A percentile compares a stretch with the other conserved stretches of the same genome.
These are phyloP conservation scores for Pelargonium fulgidum DNA, from an alignment of 441 rosid species.

Conservation along the genomic window DNA sequence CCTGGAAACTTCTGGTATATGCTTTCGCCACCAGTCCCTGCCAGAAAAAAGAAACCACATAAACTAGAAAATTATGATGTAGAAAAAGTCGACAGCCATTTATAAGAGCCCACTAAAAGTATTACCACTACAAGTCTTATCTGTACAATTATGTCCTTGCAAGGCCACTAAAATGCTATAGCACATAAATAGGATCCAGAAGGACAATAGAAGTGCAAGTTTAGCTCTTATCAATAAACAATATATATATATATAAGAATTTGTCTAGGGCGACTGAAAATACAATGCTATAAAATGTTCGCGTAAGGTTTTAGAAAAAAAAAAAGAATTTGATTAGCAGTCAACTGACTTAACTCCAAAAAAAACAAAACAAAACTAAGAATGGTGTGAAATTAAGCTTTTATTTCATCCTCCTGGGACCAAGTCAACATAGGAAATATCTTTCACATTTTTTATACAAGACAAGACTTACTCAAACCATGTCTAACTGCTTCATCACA, in stretches of 20 bases:
- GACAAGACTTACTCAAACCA: not conserved
- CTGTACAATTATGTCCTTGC: too few relatives aligned
- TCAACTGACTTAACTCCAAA: not conserved
- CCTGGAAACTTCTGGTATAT: constrained; percentile 88
- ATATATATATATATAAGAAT: not conserved
- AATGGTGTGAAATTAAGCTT: not conserved
- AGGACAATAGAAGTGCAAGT: not conserved
- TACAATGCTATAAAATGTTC: not conserved
- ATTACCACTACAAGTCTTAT: too few relatives aligned
- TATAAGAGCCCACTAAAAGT: not conserved
- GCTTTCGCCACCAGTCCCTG: constrained; percentile 91
- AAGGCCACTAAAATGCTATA: too few relatives aligned
- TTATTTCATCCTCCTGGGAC: not conserved
- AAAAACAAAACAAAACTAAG: not conserved
- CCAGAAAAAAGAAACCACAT: constrained; percentile 16
- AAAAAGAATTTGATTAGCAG: not conserved
- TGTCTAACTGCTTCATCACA: not conserved
- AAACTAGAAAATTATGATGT: not conserved
- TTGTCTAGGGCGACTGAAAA: not conserved
- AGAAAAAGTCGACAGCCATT: not conserved
- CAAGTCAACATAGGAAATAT: not conserved
- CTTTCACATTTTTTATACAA: not conserved
- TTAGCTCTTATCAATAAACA: not conserved
- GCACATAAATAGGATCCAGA: not conserved
- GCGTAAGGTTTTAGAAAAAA: not conserved